These are phyloP conservation scores for Penicillium pulvis DNA, from an alignment of 495 filamentous ascomycete species.

Conservation along the genomic window DNA sequence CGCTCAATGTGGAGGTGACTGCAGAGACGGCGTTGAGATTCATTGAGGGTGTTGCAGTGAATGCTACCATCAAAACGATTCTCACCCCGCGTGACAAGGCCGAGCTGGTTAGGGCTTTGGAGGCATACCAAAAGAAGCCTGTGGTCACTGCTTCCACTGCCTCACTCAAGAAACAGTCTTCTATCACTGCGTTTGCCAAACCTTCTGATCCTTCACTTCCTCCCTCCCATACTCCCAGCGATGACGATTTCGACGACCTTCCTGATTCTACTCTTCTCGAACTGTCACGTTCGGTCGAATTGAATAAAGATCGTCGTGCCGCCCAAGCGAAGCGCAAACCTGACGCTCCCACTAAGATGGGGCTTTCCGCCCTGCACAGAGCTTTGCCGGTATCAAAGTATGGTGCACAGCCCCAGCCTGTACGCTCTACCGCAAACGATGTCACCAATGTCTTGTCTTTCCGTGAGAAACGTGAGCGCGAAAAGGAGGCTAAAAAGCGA, in stretches of 20 bases:
- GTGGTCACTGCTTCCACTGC: slow-evolving; percentile 48
- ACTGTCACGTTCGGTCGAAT: slow-evolving; percentile 50
- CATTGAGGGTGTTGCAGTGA: slow-evolving; percentile 61
- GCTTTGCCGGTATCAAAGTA: slow-evolving; percentile 29
- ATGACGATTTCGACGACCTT: slow-evolving; percentile 50
- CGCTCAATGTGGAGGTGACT: slow-evolving; percentile 66
- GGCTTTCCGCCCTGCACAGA: slow-evolving; percentile 9
- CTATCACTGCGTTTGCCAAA: slow-evolving; percentile 65
- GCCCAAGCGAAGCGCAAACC: slow-evolving; percentile 37
- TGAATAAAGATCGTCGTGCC: slow-evolving; percentile 47
- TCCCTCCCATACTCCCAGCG: slow-evolving; percentile 33
- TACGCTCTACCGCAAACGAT: slow-evolving; percentile 28
- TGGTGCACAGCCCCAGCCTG: slow-evolving; percentile 26
- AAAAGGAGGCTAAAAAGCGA: slow-evolving; percentile 73
- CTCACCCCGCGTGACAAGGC: slow-evolving; percentile 76
- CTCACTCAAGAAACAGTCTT: slow-evolving; percentile 62
- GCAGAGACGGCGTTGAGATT: slow-evolving; percentile 60
- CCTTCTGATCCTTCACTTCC: slow-evolving; percentile 38
- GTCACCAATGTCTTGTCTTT: slow-evolving; percentile 49
- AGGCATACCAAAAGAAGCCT: slow-evolving; percentile 67
- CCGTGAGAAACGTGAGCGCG: slow-evolving; percentile 68
- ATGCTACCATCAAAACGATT: slow-evolving; percentile 66
- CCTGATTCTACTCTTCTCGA: slow-evolving; percentile 47
- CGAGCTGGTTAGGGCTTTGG: slow-evolving; percentile 75
- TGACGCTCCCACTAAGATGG: not conserved